Evolutionary conservation across 257 asterid species (phyloP).

Genomic region (Petrea volubilis): DNA sequence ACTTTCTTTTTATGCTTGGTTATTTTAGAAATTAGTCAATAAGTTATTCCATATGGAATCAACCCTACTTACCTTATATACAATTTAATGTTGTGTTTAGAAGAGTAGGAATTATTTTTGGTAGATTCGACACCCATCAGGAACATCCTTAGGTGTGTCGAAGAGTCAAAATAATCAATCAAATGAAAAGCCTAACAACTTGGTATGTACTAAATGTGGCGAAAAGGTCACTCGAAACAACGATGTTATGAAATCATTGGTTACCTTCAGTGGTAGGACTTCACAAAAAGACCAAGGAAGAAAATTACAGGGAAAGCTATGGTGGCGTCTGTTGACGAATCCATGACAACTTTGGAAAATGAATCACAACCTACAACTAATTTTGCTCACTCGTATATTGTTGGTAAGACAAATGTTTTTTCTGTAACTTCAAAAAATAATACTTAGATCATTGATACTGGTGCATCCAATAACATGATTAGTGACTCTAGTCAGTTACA

Average conservation of each 20-base stretch:
- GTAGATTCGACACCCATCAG: too few relatives aligned
- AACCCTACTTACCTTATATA: too few relatives aligned
- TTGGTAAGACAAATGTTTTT: not conserved
- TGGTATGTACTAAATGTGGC: not conserved
- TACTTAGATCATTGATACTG: too few relatives aligned
- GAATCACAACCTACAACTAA: not conserved
- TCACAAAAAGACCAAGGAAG: conserved; percentile 10
- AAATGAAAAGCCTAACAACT: not conserved
- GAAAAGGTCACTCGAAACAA: not conserved
- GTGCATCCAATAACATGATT: too few relatives aligned
- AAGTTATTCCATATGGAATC: too few relatives aligned
- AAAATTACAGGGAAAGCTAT: not conserved
- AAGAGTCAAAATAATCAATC: not conserved
- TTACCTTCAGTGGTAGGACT: conserved; percentile 19
- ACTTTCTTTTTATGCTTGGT: too few relatives aligned
- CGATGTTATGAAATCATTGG: too few relatives aligned
- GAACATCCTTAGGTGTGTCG: too few relatives aligned
- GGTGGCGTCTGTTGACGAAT: not conserved
- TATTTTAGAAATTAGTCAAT: too few relatives aligned
- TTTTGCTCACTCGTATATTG: not conserved
- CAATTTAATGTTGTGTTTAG: too few relatives aligned
- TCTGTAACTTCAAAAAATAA: not conserved
- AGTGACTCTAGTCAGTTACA: too few relatives aligned
- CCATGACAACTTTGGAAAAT: not conserved
- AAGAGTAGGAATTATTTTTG: too few relatives aligned